Conservation (phyloP, 1,139 yeast species). For the Geotrichum citri-aurantii region DNA sequence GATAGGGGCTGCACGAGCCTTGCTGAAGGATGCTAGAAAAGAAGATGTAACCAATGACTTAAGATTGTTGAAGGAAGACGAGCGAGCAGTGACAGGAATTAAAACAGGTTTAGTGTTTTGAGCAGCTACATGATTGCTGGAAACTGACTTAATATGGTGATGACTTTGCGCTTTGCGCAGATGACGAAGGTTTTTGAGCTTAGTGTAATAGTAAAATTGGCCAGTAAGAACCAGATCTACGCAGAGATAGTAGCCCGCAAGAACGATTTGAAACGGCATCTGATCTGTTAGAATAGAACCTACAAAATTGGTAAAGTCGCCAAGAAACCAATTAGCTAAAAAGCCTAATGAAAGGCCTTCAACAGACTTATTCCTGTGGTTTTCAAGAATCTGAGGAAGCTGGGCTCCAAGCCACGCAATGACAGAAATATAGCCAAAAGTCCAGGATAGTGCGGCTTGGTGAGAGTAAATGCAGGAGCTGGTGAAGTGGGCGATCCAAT, state of each 20-base stretch:
- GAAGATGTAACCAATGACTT: conserved; percentile 28
- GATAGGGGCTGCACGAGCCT: conserved; percentile 25
- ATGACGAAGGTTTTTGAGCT: conserved; percentile 8
- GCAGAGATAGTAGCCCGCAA: conserved; percentile 67
- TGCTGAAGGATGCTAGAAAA: conserved; percentile 29
- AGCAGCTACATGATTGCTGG: conserved; percentile 10
- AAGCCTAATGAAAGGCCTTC: conserved; percentile 82
- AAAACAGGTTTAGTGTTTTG: conserved; percentile 1
- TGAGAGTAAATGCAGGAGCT: conserved; percentile 33
- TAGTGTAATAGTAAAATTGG: conserved; percentile 69
- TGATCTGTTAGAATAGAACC: conserved; percentile 79
- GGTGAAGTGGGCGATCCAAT: conserved; percentile 29
- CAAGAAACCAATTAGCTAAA: conserved; percentile 71
- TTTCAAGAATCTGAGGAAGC: conserved; percentile 76
- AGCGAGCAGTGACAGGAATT: conserved; percentile 9
- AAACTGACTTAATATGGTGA: conserved; percentile 13
- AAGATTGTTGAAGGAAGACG: conserved; percentile 14
- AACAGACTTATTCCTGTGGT: conserved; percentile 70
- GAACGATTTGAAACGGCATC: conserved; percentile 65
- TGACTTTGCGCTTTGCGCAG: conserved; percentile 11
- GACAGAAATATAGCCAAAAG: conserved; percentile 48
- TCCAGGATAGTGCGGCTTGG: conserved; percentile 23
- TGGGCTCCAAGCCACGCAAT: conserved; percentile 80
- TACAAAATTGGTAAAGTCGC: conserved; percentile 72
- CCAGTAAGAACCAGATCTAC: conserved; percentile 67